Conservation (phyloP, 108 stramenopile genomes). For the Nitzschia inconspicua region DNA sequence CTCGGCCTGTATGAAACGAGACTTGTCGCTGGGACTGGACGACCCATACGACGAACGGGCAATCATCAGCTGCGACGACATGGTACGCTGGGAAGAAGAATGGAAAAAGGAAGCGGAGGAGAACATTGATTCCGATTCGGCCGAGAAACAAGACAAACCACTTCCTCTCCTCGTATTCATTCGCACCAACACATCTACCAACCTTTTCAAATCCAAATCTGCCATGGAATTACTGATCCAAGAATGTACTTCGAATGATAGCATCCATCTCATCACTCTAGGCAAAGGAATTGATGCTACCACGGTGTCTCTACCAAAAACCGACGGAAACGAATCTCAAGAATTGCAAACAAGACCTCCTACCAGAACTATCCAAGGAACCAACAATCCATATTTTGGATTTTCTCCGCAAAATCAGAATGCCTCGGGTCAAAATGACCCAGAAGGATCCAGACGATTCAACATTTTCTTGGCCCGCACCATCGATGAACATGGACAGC, state of each 20-base stretch:
- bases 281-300: constrained; percentile 79
- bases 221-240: constrained; percentile 72
- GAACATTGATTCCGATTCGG: constrained; percentile 6
- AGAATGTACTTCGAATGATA: constrained; percentile 61
- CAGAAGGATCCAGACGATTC: constrained; percentile 85
- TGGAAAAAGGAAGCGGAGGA: constrained; percentile 17
- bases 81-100: constrained; percentile 63
- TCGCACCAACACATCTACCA: constrained; percentile 57
- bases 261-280: constrained; percentile 67
- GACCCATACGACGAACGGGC: constrained; percentile 84
- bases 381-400: constrained; percentile 42
- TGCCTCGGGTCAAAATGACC: constrained; percentile 85
- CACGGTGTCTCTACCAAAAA: constrained; percentile 45
- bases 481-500: constrained; percentile 59
- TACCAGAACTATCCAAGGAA: constrained; percentile 1
- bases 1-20: constrained; percentile 67
- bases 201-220: constrained; percentile 74
- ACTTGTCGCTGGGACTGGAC: constrained; percentile 65
- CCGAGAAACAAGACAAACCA: constrained; percentile 4
- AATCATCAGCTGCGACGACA: constrained; percentile 51
- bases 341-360: constrained; percentile 11
- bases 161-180: constrained; percentile 76
- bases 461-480: constrained; percentile 87
- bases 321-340: constrained; percentile 19
- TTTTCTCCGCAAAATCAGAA: constrained; percentile 74